These are phyloP conservation scores for Cinnamomum chago DNA, from an alignment of 164 flowering plant genomes.

Conservation along the genomic window DNA sequence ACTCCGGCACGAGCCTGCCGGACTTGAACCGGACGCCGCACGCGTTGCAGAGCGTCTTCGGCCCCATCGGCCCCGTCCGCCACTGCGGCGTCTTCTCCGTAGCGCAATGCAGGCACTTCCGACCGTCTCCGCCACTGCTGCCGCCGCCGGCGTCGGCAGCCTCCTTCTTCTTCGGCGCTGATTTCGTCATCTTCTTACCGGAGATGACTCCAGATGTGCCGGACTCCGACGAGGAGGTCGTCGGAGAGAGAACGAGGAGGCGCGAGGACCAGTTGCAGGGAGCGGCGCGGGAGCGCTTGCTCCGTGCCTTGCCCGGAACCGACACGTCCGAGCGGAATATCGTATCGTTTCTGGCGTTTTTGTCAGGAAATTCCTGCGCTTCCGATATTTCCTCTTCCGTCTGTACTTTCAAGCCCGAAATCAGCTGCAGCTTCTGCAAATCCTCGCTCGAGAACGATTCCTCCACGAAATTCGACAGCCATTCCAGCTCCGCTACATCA, in stretches of 20 bases:
- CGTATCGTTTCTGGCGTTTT: slow-evolving; percentile 18
- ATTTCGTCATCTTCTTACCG: slow-evolving; percentile 13
- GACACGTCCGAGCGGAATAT: slow-evolving; percentile 46
- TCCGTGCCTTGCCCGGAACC: slow-evolving; percentile 83
- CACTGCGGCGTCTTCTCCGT: slow-evolving; percentile 96
- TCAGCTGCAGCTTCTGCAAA: slow-evolving; percentile 47
- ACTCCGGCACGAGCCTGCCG: slow-evolving; percentile 92
- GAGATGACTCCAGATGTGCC: slow-evolving; percentile 7
- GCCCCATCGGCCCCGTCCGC: slow-evolving; percentile 96
- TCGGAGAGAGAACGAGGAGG: slow-evolving; percentile 44
- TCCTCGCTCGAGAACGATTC: slow-evolving; percentile 81
- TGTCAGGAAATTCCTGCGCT: slow-evolving; percentile 12
- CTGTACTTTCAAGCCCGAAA: slow-evolving; percentile 38
- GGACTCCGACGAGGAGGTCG: slow-evolving; percentile 28
- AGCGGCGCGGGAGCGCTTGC: slow-evolving; percentile 84
- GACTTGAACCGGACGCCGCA: slow-evolving; percentile 94
- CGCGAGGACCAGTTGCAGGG: slow-evolving; percentile 81
- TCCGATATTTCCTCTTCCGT: slow-evolving; percentile 17
- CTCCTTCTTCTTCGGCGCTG: slow-evolving; percentile 31
- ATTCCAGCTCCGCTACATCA: slow-evolving; percentile 86
- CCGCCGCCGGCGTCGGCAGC: neutral
- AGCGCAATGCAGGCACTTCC: slow-evolving; percentile 79
- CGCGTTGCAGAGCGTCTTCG: slow-evolving; percentile 87
- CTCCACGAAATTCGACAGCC: slow-evolving; percentile 92
- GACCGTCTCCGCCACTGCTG: slow-evolving; percentile 20